phyloP scores from a whole-genome alignment of 192 early-diverging fungal species.

The Phycomyces nitens region DNA sequence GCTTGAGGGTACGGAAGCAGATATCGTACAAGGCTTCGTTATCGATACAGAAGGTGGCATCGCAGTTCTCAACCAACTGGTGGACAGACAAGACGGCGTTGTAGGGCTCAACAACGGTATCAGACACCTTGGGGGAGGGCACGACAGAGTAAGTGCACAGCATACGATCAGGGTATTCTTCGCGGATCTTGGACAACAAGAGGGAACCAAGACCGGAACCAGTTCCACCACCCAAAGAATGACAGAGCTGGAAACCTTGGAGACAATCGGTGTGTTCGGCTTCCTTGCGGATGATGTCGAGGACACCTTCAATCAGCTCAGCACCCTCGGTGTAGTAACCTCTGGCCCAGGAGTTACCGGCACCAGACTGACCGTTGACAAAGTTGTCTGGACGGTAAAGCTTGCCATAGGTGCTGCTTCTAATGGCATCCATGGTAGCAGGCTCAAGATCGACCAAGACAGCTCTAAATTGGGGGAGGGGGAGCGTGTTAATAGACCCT shows the following conservation, averaged over 20 bases:
- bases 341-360: slow-evolving; percentile 97
- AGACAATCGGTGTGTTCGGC: slow-evolving; percentile 63
- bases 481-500: too few relatives aligned
- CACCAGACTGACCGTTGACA: slow-evolving; percentile 63
- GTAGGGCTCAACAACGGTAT: slow-evolving; percentile 99
- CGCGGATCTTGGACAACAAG: slow-evolving; percentile 69
- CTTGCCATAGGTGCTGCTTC: slow-evolving; percentile 48
- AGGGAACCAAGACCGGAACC: slow-evolving; percentile 70
- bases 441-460: slow-evolving; percentile 81
- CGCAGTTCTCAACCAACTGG: slow-evolving; percentile 98
- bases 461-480: slow-evolving; percentile 28
- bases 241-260: slow-evolving; percentile 71
- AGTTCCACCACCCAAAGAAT: slow-evolving; percentile 74
- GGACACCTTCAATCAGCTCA: slow-evolving; percentile 61
- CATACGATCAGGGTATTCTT: slow-evolving; percentile 75
- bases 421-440: slow-evolving; percentile 66
- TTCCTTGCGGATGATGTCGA: slow-evolving; percentile 66
- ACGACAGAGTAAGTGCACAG: slow-evolving; percentile 74
- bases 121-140: slow-evolving; percentile 67
- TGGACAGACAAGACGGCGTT: slow-evolving; percentile 96
- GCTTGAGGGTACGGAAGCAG: slow-evolving; percentile 96
- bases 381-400: slow-evolving; percentile 73
- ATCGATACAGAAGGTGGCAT: slow-evolving; percentile 99
- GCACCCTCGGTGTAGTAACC: slow-evolving; percentile 79
- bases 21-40: slow-evolving; percentile 99